A percentile compares a stretch with the other conserved stretches of the same genome.
These are phyloP conservation scores for Mortierella sp. DNA, from an alignment of 371 early-diverging fungal genomes.

Conservation along the genomic window DNA sequence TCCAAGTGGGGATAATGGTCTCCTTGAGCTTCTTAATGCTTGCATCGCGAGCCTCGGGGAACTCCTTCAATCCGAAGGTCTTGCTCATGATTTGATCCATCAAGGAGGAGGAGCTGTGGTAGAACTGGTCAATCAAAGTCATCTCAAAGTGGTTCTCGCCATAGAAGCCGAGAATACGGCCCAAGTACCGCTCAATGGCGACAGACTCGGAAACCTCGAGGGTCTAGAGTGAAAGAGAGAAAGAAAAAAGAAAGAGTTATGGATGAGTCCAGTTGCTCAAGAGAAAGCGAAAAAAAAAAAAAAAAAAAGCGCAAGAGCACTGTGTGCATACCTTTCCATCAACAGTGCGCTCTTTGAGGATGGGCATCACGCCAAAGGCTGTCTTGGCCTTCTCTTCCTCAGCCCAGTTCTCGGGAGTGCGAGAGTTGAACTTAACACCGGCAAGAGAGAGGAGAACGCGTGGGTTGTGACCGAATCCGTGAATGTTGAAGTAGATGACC, in stretches of 20 bases:
- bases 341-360: conserved; percentile 34
- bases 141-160: background rate
- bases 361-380: conserved; percentile 37
- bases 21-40: background rate
- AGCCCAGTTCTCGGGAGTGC: conserved; percentile 13
- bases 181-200: background rate
- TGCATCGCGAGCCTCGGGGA: conserved; percentile 1
- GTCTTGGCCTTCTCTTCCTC: conserved; percentile 17
- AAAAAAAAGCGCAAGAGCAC: background rate
- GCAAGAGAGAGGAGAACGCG: conserved; percentile 24
- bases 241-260: too few species aligned
- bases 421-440: conserved; percentile 17
- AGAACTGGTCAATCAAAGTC: background rate
- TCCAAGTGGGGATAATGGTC: conserved; percentile 1
- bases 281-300: too few species aligned
- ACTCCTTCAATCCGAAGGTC: background rate
- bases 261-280: too few species aligned
- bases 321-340: conserved; percentile 16
- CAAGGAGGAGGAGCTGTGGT: too few species aligned
- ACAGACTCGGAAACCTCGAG: background rate
- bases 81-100: background rate
- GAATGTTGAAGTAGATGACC: conserved; percentile 25
- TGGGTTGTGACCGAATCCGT: conserved; percentile 14
- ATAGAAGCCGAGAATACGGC: background rate
- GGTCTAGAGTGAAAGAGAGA: conserved; percentile 13